Conservation (phyloP, 345 rosid species). For the Eucalyptus viminalis region DNA sequence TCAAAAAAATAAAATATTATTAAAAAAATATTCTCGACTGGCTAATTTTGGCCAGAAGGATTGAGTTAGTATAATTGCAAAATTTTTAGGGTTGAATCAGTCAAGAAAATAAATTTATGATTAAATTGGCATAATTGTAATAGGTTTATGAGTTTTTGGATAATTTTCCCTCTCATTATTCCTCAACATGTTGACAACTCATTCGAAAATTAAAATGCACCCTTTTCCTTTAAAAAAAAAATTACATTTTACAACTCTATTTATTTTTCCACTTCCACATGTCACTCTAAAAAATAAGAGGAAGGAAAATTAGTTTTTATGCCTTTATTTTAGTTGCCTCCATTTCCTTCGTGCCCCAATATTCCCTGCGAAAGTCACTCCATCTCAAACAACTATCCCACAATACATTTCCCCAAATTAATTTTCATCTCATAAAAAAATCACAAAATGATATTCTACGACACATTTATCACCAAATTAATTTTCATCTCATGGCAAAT, state of each 20-base stretch:
- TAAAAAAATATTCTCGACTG: fast-evolving
- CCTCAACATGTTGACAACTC: too few species aligned
- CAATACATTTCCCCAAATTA: too few species aligned
- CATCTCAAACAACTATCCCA: background rate
- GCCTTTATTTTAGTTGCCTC: background rate
- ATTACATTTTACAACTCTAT: background rate
- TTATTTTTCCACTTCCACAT: too few species aligned
- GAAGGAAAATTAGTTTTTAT: background rate
- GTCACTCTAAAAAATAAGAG: background rate
- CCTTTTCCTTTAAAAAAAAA: background rate
- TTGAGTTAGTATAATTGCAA: too few species aligned
- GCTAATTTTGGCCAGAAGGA: fast-evolving
- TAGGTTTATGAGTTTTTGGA: too few species aligned
- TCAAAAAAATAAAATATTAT: too few species aligned
- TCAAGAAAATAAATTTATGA: too few species aligned
- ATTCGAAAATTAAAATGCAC: too few species aligned
- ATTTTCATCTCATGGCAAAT: background rate
- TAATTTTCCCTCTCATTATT: background rate
- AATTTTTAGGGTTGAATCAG: too few species aligned
- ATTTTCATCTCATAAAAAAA: background rate
- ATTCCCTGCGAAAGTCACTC: background rate
- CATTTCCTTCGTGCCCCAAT: background rate
- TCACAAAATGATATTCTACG: too few species aligned
- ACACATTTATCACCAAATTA: too few species aligned
- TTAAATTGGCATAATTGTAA: fast-evolving